Percentiles rank a stretch among this genome's conserved stretches.
These are phyloP conservation scores for Botryotinia convoluta DNA, from an alignment of 2,329 filamentous ascomycete genomes.

Conservation along the genomic window DNA sequence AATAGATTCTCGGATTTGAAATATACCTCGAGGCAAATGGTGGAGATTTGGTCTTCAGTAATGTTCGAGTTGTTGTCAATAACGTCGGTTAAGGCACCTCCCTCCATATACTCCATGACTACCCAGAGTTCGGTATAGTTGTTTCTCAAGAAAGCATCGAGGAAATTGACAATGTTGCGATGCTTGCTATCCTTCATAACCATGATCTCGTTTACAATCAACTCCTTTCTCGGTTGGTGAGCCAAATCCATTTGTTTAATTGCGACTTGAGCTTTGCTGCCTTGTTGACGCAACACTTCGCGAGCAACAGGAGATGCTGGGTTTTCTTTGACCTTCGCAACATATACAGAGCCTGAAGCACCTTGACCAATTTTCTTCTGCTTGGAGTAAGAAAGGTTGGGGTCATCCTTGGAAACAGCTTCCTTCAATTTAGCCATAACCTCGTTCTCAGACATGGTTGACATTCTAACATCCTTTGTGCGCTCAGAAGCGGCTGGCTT, in stretches of 20 bases:
- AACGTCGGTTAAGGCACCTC: slow-evolving; percentile 93
- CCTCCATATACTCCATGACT: slow-evolving; percentile 99
- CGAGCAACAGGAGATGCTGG: slow-evolving; percentile 78
- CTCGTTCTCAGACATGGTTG: slow-evolving; percentile 93
- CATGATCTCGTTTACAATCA: slow-evolving; percentile 99
- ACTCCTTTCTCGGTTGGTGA: slow-evolving; percentile 93
- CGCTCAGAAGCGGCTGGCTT: slow-evolving; percentile 71
- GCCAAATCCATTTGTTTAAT: slow-evolving; percentile 99
- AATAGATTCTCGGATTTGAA: not conserved
- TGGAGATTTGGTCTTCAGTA: slow-evolving; percentile 94
- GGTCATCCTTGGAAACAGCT: slow-evolving; percentile 93
- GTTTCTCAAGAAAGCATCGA: slow-evolving; percentile 94
- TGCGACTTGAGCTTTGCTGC: slow-evolving; percentile 82
- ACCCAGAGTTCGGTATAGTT: slow-evolving; percentile 97
- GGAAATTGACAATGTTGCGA: slow-evolving; percentile 97
- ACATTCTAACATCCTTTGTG: slow-evolving; percentile 95
- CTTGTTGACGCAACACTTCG: slow-evolving; percentile 75
- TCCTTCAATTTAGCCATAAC: slow-evolving; percentile 96
- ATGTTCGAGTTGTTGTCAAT: slow-evolving; percentile 97
- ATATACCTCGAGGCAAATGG: slow-evolving; percentile 90
- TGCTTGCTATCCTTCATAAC: slow-evolving; percentile 99
- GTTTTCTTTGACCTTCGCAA: slow-evolving; percentile 89
- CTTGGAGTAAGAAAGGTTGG: slow-evolving; percentile 93
- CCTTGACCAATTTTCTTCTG: slow-evolving; percentile 99
- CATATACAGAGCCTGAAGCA: slow-evolving; percentile 95